Percentiles rank a stretch among this genome's conserved stretches.
Conservation (phyloP, 257 asterid species). For the Coffea eugenioides region DNA sequence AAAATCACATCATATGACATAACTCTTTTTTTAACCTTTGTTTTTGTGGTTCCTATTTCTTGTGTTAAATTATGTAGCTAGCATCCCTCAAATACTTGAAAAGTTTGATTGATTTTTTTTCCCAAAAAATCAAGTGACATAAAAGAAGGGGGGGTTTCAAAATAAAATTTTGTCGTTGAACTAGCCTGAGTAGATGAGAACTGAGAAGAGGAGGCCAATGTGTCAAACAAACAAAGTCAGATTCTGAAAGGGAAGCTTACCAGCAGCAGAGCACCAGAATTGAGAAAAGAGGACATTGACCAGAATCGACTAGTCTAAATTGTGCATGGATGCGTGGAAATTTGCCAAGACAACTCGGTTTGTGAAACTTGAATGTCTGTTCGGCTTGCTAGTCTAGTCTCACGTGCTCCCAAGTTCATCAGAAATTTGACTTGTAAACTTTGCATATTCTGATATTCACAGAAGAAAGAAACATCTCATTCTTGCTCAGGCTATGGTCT, state of each 20-base stretch:
- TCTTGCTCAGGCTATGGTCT: not conserved
- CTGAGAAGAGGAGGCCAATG: not conserved
- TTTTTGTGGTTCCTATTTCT: no score
- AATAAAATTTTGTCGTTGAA: no score
- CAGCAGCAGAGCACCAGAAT: not conserved
- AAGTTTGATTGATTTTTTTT: no score
- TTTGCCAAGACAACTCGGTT: not conserved
- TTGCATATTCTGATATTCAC: not conserved
- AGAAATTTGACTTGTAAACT: not conserved
- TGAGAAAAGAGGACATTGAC: not conserved
- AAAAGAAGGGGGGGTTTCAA: not conserved
- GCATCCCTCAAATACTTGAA: not conserved
- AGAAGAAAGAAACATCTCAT: conserved; percentile 7
- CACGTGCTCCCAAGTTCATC: not conserved
- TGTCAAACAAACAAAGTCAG: conserved; percentile 1
- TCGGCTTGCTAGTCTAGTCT: not conserved
- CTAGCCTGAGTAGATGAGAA: no score
- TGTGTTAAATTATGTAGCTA: not conserved
- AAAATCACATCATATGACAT: no score
- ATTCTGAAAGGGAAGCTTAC: not conserved
- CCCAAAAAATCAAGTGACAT: no score
- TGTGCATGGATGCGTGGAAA: not conserved
- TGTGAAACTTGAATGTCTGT: not conserved
- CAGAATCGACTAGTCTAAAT: not conserved
- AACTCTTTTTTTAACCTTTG: no score